phyloP scores from a whole-genome alignment of 176 grass and related monocot species.

The Hyparrhenia diplandra region DNA sequence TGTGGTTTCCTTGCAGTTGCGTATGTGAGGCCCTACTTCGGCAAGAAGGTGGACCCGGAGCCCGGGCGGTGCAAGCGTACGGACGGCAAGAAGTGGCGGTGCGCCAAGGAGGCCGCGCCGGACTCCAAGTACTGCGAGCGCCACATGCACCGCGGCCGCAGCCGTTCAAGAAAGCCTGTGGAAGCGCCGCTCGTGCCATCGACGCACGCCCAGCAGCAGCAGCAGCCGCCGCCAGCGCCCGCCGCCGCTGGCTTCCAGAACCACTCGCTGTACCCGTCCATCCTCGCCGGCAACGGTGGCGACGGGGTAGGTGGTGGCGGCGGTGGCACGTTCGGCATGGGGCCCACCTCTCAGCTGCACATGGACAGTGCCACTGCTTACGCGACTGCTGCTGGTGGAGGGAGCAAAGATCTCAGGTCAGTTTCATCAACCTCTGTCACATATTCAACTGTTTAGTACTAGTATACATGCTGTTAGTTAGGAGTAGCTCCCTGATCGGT shows the following conservation, averaged over 20 bases:
- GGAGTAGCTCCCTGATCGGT: constrained; percentile 1
- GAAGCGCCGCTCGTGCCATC: constrained; percentile 61
- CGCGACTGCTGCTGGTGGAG: constrained; percentile 30
- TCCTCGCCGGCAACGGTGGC: not conserved
- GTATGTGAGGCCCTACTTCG: constrained; percentile 61
- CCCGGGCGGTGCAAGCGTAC: constrained; percentile 89
- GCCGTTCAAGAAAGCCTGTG: constrained; percentile 99
- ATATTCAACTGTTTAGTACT: too few relatives aligned
- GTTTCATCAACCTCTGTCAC: not conserved
- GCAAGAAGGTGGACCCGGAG: constrained; percentile 96
- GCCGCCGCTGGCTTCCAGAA: constrained; percentile 24
- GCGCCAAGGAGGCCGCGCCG: constrained; percentile 79
- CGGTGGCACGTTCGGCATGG: constrained; percentile 20
- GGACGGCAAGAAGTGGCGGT: constrained; percentile 99
- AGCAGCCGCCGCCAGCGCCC: constrained; percentile 11
- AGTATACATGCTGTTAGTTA: too few relatives aligned
- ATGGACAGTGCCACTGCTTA: constrained; percentile 40
- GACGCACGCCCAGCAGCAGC: constrained; percentile 14
- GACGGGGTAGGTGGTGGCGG: not conserved
- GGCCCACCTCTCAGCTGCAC: constrained; percentile 44
- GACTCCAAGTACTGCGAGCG: constrained; percentile 98
- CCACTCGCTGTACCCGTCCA: constrained; percentile 36
- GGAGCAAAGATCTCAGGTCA: constrained; percentile 60
- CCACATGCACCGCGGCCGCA: constrained; percentile 95
- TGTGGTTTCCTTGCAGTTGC: constrained; percentile 43